Evolutionary conservation across 2,329 filamentous ascomycete genomes (phyloP).

Genomic region (Penicillium sp.): DNA sequence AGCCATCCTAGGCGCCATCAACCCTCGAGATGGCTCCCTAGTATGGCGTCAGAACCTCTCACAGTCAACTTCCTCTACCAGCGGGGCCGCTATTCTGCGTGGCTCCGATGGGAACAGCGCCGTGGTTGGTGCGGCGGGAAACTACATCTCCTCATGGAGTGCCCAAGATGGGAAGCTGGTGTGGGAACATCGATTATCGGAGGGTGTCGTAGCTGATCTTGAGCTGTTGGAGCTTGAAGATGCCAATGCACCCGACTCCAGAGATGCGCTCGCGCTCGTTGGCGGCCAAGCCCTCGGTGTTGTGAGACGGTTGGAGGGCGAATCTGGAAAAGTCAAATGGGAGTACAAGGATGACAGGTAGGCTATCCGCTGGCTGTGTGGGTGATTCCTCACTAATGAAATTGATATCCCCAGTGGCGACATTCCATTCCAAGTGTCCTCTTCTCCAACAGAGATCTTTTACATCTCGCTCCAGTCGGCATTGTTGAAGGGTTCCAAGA

Average conservation of each 20-base stretch:
- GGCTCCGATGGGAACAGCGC: conserved; percentile 77
- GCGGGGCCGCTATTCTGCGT: conserved; percentile 52
- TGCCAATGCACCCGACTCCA: conserved; percentile 43
- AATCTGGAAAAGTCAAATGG: conserved; percentile 73
- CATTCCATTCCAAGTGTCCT: conserved; percentile 70
- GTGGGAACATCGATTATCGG: conserved; percentile 67
- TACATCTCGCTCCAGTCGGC: conserved; percentile 70
- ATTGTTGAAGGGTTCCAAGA: conserved; percentile 65
- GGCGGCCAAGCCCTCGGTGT: conserved; percentile 52
- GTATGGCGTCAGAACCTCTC: conserved; percentile 80
- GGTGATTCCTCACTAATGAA: conserved; percentile 20
- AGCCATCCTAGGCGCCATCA: conserved; percentile 78
- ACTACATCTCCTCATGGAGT: conserved; percentile 75
- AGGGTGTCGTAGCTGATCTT: conserved; percentile 47
- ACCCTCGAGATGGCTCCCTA: conserved; percentile 77
- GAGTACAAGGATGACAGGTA: conserved; percentile 65
- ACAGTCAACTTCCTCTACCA: conserved; percentile 36
- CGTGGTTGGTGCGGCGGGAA: conserved; percentile 69
- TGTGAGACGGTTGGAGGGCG: conserved; percentile 69
- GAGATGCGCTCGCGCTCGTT: conserved; percentile 68
- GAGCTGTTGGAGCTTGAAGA: conserved; percentile 73
- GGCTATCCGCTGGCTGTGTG: conserved; percentile 7
- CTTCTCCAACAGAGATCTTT: conserved; percentile 66
- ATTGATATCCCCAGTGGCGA: conserved; percentile 55
- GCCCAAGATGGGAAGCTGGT: conserved; percentile 73